Percentiles rank a stretch among this genome's conserved stretches.
phyloP scores from a whole-genome alignment of 2,329 filamentous ascomycete genomes.

The Ophiognomonia clavigignenti-juglandacearum region DNA sequence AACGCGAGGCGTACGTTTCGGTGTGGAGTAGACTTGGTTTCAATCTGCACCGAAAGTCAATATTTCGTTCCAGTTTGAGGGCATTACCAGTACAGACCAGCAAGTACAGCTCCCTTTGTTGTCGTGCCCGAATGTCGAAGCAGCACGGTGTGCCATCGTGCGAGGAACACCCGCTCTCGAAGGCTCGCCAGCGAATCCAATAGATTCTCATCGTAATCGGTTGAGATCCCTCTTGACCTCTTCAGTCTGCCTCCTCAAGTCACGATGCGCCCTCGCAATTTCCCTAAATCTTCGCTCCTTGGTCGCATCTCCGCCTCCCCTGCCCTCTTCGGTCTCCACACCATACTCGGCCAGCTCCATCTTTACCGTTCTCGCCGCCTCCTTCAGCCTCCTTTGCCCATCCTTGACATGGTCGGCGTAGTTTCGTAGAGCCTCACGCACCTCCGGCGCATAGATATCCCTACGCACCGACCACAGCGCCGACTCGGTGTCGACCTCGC shows the following conservation, averaged over 20 bases:
- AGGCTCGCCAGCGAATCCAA: not conserved
- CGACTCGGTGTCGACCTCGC: conserved; percentile 32
- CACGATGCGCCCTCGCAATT: conserved; percentile 45
- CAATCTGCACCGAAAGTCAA: too few species aligned
- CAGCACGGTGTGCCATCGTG: too few species aligned
- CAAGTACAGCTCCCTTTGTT: too few species aligned
- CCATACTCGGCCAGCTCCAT: conserved; percentile 47
- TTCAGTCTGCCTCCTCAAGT: conserved; percentile 44
- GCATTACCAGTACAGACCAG: too few species aligned
- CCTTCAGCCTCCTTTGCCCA: conserved; percentile 39
- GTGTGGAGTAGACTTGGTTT: too few species aligned
- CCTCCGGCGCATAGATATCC: conserved; percentile 42
- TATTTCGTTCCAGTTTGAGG: too few species aligned
- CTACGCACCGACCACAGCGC: conserved; percentile 29
- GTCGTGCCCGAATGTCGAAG: too few species aligned
- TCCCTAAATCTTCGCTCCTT: conserved; percentile 49
- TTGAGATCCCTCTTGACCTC: conserved; percentile 45
- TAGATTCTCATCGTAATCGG: conserved; percentile 6
- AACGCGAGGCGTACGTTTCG: too few species aligned
- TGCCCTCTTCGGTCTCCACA: conserved; percentile 30
- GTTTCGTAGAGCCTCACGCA: conserved; percentile 35
- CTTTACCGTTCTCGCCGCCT: conserved; percentile 35
- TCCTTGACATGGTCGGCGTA: conserved; percentile 47
- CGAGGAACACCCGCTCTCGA: too few species aligned
- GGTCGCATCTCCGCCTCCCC: conserved; percentile 17